Percentiles rank a stretch among this genome's conserved stretches.
Conservation (phyloP, 2,329 filamentous ascomycete genomes). For the Ceratocystis cacaofunesta region DNA sequence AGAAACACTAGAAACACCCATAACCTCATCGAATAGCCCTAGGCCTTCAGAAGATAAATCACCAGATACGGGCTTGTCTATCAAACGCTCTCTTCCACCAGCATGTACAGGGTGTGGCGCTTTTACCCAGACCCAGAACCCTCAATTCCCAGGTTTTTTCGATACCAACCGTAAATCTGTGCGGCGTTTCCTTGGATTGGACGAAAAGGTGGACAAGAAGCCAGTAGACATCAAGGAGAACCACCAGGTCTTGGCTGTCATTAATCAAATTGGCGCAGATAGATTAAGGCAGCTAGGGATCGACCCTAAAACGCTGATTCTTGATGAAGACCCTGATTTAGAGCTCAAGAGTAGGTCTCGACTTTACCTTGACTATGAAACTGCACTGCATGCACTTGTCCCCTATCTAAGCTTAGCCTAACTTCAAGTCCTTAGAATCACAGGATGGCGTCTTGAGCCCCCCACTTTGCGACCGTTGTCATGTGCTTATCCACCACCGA, state of each 20-base stretch:
- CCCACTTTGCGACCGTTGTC: slow-evolving; percentile 76
- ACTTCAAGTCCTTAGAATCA: slow-evolving; percentile 3
- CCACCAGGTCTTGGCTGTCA: slow-evolving; percentile 16
- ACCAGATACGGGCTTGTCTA: neutral
- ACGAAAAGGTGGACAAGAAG: slow-evolving; percentile 31
- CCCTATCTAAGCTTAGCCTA: neutral
- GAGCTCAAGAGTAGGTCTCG: slow-evolving; percentile 11
- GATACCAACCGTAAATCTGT: slow-evolving; percentile 37
- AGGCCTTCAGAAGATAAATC: neutral
- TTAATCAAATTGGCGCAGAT: slow-evolving; percentile 25
- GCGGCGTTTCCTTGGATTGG: slow-evolving; percentile 29
- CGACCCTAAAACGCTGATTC: slow-evolving; percentile 24
- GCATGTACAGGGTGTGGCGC: slow-evolving; percentile 53
- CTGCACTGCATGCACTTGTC: neutral
- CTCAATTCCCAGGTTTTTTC: slow-evolving; percentile 42
- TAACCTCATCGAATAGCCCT: neutral
- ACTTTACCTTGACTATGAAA: neutral
- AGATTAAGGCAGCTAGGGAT: slow-evolving; percentile 34
- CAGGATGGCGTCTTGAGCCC: slow-evolving; percentile 22
- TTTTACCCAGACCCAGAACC: slow-evolving; percentile 40
- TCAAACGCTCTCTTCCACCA: slow-evolving; percentile 30
- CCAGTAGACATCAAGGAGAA: slow-evolving; percentile 32
- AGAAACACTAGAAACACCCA: neutral
- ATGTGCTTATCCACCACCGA: slow-evolving; percentile 63
- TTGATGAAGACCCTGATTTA: slow-evolving; percentile 11